Evolutionary conservation across 2,329 filamentous ascomycete genomes (phyloP), one percentile per base, ranked within the genome.

Genomic region (Penicillium janthinellum): DNA sequence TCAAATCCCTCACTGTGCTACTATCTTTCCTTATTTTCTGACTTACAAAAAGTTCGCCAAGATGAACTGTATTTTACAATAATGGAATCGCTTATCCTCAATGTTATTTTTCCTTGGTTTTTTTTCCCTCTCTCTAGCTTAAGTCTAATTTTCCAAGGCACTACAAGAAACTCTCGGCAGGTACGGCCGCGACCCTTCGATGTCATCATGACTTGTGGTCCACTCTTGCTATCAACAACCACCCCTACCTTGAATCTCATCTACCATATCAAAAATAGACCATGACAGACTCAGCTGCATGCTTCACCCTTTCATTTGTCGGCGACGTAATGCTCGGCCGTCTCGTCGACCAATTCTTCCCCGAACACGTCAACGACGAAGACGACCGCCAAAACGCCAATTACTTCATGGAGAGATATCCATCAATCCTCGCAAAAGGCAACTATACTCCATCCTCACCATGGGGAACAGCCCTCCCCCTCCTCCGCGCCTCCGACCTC

Each of bases 261-360:
- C 54, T 38, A 44, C 22, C 17, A 39, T 25, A 39, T 25, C 39
- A 35, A 31, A n/a, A n/a, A 37, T 14, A 49, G 42, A 25, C 35
- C 34, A 65, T 63, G 56, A 22, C 54, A 12, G 17, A 39, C 15
- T n/a, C 14, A 2, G 55, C 22, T 47, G 12, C 52, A 20, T 49
- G 57, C 8, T 77, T 71, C 64, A 72, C 64, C 37, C 56, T 76
- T 50, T 68, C 70, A 54, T 70, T 74, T 59, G 60, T 71, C 39
- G 77, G 77, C 61, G 77, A 79, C 57, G 71, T 77, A n/a, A 79
- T 78, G 77, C 73, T 78, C 8, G 77, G 73, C 45, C 75, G 77
- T 3, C 73, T 78, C 10, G 67, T 78, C 60, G 77, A 78, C 63
- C 75, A 78, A 63, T 68, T 78, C 52, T 71, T 75, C 57, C 71